These are phyloP conservation scores for Trametes hirsuta DNA, from an alignment of 1,284 basidiomycete genomes.

Conservation along the genomic window DNA sequence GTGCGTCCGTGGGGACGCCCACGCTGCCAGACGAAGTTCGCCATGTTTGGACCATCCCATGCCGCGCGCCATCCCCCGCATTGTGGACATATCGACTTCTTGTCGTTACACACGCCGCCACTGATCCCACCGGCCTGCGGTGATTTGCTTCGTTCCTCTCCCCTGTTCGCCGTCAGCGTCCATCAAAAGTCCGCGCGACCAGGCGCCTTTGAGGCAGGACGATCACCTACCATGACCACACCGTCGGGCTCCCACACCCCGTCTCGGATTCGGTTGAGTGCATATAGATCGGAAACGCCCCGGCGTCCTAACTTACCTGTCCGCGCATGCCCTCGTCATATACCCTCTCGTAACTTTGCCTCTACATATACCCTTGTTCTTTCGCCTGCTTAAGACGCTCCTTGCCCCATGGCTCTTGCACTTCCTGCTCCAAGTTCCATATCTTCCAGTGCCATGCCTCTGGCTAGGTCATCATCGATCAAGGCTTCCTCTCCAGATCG, in stretches of 20 bases:
- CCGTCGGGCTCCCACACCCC: constrained; percentile 2
- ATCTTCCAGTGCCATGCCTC: constrained; percentile 11
- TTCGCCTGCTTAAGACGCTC: constrained; percentile 1
- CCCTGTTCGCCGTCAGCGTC: constrained; percentile 7
- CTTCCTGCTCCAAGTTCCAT: constrained; percentile 21
- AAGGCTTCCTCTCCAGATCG: constrained; percentile 4
- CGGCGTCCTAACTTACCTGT: constrained; percentile 6
- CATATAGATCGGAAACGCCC: constrained; percentile 22
- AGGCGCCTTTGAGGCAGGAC: constrained; percentile 9
- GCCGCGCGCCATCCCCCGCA: background rate
- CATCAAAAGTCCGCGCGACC: constrained; percentile 24
- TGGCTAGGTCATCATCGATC: constrained; percentile 8
- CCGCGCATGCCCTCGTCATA: constrained; percentile 15
- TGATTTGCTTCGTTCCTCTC: constrained; percentile 14
- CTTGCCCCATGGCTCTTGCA: constrained; percentile 24
- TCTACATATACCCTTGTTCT: constrained; percentile 11
- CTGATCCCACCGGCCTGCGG: constrained; percentile 11
- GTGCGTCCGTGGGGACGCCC: constrained; percentile 3
- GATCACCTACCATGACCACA: constrained; percentile 13
- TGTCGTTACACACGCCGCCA: background rate
- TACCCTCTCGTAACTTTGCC: constrained; percentile 18
- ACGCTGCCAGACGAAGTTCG: constrained; percentile 11
- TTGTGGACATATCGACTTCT: background rate
- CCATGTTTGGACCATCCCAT: constrained; percentile 2
- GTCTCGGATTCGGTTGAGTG: constrained; percentile 8